Conservation (phyloP, 140 eudicot genomes). For the Erigeron philadelphicus region DNA sequence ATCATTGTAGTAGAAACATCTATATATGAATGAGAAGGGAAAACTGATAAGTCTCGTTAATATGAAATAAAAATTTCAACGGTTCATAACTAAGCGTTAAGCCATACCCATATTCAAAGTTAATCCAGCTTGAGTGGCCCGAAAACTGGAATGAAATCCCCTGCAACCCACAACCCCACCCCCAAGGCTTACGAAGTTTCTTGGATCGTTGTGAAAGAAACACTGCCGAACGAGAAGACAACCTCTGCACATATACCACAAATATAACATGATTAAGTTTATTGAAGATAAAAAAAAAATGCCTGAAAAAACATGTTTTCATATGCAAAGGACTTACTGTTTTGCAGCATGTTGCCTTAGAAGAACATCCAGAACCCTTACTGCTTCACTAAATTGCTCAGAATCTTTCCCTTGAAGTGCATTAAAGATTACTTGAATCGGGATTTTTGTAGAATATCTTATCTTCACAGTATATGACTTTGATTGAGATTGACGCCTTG, state of each 20-base stretch:
- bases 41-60: background rate
- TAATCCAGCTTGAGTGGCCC: slow-evolving; percentile 60
- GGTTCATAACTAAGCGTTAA: background rate
- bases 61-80: background rate
- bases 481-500: slow-evolving; percentile 36
- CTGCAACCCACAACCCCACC: slow-evolving; percentile 76
- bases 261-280: slow-evolving; percentile 15
- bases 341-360: slow-evolving; percentile 60
- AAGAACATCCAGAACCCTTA: slow-evolving; percentile 57
- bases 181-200: slow-evolving; percentile 47
- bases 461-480: slow-evolving; percentile 47
- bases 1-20: slow-evolving; percentile 75
- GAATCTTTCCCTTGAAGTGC: slow-evolving; percentile 47
- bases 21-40: slow-evolving; percentile 13
- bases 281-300: background rate
- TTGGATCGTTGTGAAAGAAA: slow-evolving; percentile 56
- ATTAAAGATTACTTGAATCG: slow-evolving; percentile 46
- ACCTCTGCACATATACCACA: slow-evolving; percentile 37
- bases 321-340: slow-evolving; percentile 37
- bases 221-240: slow-evolving; percentile 77
- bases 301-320: background rate
- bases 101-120: slow-evolving; percentile 56
- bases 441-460: slow-evolving; percentile 51
- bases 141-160: slow-evolving; percentile 74
- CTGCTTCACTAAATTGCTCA: slow-evolving; percentile 48